phyloP scores from a whole-genome alignment of 2,329 filamentous ascomycete species.

The Paraphoma sp. region DNA sequence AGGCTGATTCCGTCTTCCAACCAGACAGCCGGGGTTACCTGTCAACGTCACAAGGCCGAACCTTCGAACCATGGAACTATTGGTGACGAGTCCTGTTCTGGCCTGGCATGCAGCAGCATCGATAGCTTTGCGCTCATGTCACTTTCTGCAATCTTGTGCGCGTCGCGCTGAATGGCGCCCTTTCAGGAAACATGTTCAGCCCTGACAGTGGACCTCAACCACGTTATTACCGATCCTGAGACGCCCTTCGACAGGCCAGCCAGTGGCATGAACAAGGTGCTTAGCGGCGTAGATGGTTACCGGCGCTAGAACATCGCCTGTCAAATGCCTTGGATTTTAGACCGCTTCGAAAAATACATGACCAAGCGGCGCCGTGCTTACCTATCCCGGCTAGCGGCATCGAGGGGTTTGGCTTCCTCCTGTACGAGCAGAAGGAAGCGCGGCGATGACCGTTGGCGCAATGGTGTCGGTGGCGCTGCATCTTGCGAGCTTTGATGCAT shows the following conservation, averaged over 20 bases:
- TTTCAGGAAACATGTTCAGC: slow-evolving; percentile 3
- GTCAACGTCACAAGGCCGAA: background rate
- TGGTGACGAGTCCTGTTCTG: background rate
- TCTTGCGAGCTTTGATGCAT: background rate
- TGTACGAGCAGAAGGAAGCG: background rate
- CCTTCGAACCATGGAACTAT: background rate
- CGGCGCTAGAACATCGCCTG: slow-evolving; percentile 16
- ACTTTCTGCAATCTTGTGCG: background rate
- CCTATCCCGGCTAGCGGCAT: slow-evolving; percentile 3
- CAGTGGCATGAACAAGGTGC: slow-evolving; percentile 15
- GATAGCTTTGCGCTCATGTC: background rate
- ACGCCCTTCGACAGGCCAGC: slow-evolving; percentile 6
- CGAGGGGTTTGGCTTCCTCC: background rate
- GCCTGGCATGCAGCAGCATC: background rate
- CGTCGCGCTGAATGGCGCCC: slow-evolving; percentile 1
- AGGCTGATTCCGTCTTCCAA: slow-evolving; percentile 4
- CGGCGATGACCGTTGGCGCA: background rate
- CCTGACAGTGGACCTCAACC: background rate
- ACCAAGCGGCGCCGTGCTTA: slow-evolving; percentile 1
- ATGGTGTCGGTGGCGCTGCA: background rate
- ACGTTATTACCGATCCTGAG: slow-evolving; percentile 4
- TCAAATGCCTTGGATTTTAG: slow-evolving; percentile 13
- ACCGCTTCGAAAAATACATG: slow-evolving; percentile 12
- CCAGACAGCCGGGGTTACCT: background rate
- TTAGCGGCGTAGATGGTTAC: slow-evolving; percentile 23